Evolutionary conservation across 2,329 filamentous ascomycete genomes (phyloP).

Genomic region (Chaetomium sp.): DNA sequence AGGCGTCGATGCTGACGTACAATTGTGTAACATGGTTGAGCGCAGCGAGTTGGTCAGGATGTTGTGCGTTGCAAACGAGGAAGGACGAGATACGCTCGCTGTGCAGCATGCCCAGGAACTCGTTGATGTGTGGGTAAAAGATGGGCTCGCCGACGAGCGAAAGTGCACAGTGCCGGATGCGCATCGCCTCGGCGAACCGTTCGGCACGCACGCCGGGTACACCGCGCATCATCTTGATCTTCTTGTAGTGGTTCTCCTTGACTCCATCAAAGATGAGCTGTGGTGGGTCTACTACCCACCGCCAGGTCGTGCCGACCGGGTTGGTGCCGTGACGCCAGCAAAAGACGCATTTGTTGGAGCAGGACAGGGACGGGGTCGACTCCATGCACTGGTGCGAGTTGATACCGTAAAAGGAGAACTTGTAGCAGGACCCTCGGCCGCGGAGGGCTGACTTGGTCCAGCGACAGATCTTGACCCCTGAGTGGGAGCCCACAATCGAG

Average conservation of each 20-base stretch:
- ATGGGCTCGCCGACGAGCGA: conserved; percentile 95
- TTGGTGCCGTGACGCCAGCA: conserved; percentile 99
- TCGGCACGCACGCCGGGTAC: conserved; percentile 89
- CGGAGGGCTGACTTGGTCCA: conserved; percentile 97
- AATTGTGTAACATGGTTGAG: conserved; percentile 86
- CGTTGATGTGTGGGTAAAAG: conserved; percentile 96
- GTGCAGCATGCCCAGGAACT: conserved; percentile 79
- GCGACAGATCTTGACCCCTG: conserved; percentile 93
- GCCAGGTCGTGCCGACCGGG: conserved; percentile 92
- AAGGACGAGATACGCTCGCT: conserved; percentile 84
- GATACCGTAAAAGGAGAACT: conserved; percentile 96
- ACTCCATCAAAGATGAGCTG: conserved; percentile 86
- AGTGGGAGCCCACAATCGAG: conserved; percentile 89
- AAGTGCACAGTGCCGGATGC: conserved; percentile 86
- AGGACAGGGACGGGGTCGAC: conserved; percentile 88
- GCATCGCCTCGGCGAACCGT: conserved; percentile 86
- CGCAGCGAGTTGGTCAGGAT: conserved; percentile 80
- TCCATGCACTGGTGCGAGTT: conserved; percentile 98
- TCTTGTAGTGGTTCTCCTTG: conserved; percentile 88
- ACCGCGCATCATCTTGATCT: conserved; percentile 95
- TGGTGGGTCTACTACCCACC: conserved; percentile 89
- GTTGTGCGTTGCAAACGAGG: conserved; percentile 94
- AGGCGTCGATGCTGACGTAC: conserved; percentile 93
- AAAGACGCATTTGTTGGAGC: conserved; percentile 97
- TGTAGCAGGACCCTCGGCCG: conserved; percentile 93